phyloP scores from a whole-genome alignment of 139 green algal genomes.

The Closterium sp. region DNA sequence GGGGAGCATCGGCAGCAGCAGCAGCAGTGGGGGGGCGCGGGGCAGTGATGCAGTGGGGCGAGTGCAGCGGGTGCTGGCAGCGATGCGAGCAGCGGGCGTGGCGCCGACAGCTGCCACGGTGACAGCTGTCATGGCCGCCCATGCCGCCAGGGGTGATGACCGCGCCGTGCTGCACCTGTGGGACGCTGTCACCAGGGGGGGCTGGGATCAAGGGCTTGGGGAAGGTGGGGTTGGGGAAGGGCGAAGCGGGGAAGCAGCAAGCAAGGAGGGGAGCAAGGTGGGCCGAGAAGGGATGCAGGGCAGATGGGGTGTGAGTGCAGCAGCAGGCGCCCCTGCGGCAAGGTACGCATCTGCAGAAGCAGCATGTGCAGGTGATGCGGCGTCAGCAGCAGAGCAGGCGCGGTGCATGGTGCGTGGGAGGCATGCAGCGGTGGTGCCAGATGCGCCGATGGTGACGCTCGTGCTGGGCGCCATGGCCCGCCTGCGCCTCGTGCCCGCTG shows the following conservation, averaged over 20 bases:
- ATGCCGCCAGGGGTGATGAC: neutral
- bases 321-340: neutral
- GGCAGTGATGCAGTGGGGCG: neutral
- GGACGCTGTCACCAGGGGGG: neutral
- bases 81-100: neutral
- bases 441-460: neutral
- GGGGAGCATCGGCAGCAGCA: no score
- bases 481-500: neutral
- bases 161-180: neutral
- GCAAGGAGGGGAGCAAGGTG: neutral
- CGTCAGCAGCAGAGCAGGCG: neutral
- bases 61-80: constrained; percentile 4
- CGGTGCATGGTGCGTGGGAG: neutral
- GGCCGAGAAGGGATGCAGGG: neutral
- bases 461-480: neutral
- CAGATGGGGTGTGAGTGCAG: neutral
- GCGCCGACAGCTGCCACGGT: neutral
- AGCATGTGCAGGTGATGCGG: neutral
- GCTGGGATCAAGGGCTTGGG: no score
- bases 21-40: neutral
- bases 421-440: neutral
- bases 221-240: neutral
- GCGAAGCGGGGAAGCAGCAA: neutral
- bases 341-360: no score
- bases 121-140: neutral